phyloP scores from a whole-genome alignment of 306 rosid species.

The Castanea sativa region DNA sequence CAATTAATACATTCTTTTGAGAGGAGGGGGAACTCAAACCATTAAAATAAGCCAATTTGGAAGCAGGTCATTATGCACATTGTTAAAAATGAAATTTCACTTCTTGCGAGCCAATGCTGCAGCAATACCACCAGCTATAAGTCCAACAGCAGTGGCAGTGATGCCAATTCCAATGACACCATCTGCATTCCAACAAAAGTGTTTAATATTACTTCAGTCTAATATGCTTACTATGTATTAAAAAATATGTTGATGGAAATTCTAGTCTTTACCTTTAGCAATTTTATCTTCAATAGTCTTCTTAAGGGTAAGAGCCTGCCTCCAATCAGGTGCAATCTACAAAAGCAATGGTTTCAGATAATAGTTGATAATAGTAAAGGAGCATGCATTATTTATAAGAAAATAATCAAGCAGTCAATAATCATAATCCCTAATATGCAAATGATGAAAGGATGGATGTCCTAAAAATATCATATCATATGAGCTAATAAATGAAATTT shows the following conservation, averaged over 20 bases:
- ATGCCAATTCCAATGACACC: constrained; percentile 95
- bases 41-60: not conserved
- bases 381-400: not conserved
- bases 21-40: not conserved
- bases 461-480: not conserved
- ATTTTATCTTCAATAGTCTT: constrained; percentile 64
- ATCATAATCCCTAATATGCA: not conserved
- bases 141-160: constrained; percentile 81
- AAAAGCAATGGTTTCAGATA: constrained; percentile 19
- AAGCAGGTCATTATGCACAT: constrained; percentile 8
- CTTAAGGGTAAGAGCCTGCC: constrained; percentile 74
- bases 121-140: constrained; percentile 82
- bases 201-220: constrained; percentile 8
- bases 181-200: constrained; percentile 44
- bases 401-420: not conserved
- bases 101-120: constrained; percentile 74
- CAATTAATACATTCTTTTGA: not conserved
- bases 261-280: constrained; percentile 55
- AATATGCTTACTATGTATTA: not conserved
- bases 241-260: not conserved
- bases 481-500: not conserved
- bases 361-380: not conserved
- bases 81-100: constrained; percentile 26
- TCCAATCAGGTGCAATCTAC: constrained; percentile 96
- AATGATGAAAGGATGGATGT: not conserved